Evolutionary conservation across 108 stramenopile genomes (phyloP).

Genomic region (Schizochytrium sp.): DNA sequence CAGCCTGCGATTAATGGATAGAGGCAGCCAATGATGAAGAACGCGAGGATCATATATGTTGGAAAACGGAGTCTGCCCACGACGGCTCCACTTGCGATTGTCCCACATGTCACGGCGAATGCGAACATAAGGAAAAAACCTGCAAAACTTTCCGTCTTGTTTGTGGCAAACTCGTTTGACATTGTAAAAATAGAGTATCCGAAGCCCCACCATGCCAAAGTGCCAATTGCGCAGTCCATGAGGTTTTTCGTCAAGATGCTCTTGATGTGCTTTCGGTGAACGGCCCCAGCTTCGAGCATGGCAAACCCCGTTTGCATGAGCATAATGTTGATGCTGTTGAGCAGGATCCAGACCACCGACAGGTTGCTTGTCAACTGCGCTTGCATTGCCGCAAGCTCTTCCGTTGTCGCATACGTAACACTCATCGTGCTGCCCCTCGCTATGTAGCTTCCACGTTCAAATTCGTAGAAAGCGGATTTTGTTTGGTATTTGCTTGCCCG

Average conservation of each 20-base stretch:
- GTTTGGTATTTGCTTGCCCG: too few relatives aligned
- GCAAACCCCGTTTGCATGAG: conserved; percentile 32
- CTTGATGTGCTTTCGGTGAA: conserved; percentile 26
- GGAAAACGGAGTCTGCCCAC: background rate
- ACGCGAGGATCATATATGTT: background rate
- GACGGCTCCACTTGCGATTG: background rate
- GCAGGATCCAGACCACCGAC: background rate
- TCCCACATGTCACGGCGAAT: background rate
- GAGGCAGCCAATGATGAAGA: background rate
- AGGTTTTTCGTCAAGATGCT: conserved; percentile 28
- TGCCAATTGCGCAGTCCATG: conserved; percentile 13
- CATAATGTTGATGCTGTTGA: background rate
- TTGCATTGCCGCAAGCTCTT: too few relatives aligned
- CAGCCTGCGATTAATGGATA: background rate
- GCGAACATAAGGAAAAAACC: background rate
- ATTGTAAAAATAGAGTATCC: background rate
- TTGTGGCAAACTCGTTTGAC: background rate
- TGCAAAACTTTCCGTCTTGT: background rate
- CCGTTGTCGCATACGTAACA: too few relatives aligned
- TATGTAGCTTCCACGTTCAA: too few relatives aligned
- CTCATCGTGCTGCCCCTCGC: too few relatives aligned
- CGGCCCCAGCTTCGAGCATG: conserved; percentile 25
- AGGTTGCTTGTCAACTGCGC: too few relatives aligned
- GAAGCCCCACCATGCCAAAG: background rate
- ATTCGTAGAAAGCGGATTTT: too few relatives aligned